phyloP scores from a whole-genome alignment of 2,329 filamentous ascomycete genomes.

The Ophiostoma angusticollis region DNA sequence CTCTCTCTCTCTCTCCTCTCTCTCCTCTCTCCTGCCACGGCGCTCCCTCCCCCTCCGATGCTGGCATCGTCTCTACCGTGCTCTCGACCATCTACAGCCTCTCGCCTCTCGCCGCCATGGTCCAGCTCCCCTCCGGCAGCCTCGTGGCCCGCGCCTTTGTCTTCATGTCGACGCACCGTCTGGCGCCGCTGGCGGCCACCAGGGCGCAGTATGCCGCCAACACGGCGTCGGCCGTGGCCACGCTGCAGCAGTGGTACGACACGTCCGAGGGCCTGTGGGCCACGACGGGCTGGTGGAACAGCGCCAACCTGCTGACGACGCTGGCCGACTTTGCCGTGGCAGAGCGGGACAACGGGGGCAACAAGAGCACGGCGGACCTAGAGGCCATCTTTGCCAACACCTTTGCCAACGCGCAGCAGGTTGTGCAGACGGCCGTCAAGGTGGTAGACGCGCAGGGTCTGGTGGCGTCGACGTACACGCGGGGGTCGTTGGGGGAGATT shows the following conservation, averaged over 20 bases:
- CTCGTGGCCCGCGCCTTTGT: constrained; percentile 6
- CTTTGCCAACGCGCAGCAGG: constrained; percentile 31
- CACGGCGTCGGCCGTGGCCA: constrained; percentile 22
- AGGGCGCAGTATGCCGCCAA: constrained; percentile 20
- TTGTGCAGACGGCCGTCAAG: constrained; percentile 26
- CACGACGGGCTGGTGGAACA: constrained; percentile 61
- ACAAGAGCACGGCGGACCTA: constrained; percentile 27
- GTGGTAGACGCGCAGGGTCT: constrained; percentile 23
- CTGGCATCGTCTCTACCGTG: not conserved
- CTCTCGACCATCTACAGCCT: not conserved
- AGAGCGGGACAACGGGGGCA: constrained; percentile 17
- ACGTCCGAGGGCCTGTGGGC: constrained; percentile 47
- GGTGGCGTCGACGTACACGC: constrained; percentile 25
- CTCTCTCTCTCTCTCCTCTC: not conserved
- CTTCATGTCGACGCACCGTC: constrained; percentile 3
- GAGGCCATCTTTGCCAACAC: constrained; percentile 31
- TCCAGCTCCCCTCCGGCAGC: constrained; percentile 3
- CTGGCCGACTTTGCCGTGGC: constrained; percentile 40
- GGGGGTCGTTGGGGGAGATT: constrained; percentile 13
- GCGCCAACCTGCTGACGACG: constrained; percentile 51
- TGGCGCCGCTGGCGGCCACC: not conserved
- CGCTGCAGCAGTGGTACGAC: constrained; percentile 51
- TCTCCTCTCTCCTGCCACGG: not conserved
- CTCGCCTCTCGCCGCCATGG: constrained; percentile 1
- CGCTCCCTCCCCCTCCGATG: constrained; percentile 1